phyloP scores from a whole-genome alignment of 2,329 filamentous ascomycete species.

The Ceratocystis ficicola region DNA sequence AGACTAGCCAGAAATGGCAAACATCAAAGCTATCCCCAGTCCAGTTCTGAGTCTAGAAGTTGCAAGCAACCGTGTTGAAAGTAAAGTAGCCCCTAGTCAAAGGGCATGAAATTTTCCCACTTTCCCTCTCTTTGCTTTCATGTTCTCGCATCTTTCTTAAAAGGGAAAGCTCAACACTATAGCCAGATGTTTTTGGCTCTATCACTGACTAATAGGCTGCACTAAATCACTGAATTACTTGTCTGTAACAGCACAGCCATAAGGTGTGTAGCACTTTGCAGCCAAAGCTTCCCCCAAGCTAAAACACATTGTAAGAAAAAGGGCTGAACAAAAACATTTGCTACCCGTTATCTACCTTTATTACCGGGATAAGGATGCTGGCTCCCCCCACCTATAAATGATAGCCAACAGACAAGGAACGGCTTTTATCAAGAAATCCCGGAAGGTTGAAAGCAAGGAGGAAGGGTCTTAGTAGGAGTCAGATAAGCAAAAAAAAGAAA shows the following conservation, averaged over 20 bases:
- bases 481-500: background rate
- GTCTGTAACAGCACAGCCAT: slow-evolving; percentile 1
- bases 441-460: background rate
- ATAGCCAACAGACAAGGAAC: background rate
- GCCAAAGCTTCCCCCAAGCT: background rate
- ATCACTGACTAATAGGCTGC: background rate
- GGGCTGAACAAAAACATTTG: background rate
- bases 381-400: background rate
- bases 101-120: background rate
- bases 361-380: background rate
- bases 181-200: background rate
- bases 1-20: background rate
- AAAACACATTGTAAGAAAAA: background rate
- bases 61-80: background rate
- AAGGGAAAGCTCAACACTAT: background rate
- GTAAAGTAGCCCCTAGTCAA: background rate
- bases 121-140: background rate
- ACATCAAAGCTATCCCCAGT: background rate
- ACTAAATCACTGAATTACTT: background rate
- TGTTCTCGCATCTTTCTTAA: too few relatives aligned
- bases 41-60: background rate
- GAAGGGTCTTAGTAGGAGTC: background rate
- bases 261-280: slow-evolving; percentile 1
- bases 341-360: background rate
- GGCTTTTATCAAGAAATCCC: background rate